Conservation (phyloP, 208 protist species). For the Acanthamoeba lenticulata region DNA sequence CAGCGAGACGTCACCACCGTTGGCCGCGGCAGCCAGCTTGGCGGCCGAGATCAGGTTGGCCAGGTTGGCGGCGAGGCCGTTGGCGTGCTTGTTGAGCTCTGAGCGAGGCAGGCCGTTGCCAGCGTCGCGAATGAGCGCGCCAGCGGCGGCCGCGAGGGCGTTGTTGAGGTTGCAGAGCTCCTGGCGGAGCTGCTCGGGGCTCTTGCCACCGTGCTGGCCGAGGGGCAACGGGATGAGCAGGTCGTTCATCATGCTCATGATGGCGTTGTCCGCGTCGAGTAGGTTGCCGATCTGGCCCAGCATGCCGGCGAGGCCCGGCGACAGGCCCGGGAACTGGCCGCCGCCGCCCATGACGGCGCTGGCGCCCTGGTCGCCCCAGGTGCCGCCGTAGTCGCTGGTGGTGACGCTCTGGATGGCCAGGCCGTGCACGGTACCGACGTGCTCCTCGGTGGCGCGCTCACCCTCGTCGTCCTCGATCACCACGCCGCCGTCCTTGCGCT, state of each 20-base stretch:
- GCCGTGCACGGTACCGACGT: slow-evolving; percentile 74
- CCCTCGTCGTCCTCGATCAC: slow-evolving; percentile 80
- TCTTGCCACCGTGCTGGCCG: slow-evolving; percentile 70
- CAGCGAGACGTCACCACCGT: slow-evolving; percentile 62
- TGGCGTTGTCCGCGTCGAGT: slow-evolving; percentile 43
- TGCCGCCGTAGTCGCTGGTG: slow-evolving; percentile 44
- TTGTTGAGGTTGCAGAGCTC: slow-evolving; percentile 72
- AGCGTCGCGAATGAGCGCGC: slow-evolving; percentile 65
- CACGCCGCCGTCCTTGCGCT: slow-evolving; percentile 72
- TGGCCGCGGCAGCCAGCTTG: slow-evolving; percentile 57
- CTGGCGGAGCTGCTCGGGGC: slow-evolving; percentile 77
- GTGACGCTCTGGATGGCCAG: slow-evolving; percentile 51
- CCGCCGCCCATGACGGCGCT: slow-evolving; percentile 49
- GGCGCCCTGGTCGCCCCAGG: slow-evolving; percentile 44
- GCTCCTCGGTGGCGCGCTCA: slow-evolving; percentile 75
- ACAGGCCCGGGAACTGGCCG: slow-evolving; percentile 64
- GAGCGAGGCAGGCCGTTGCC: slow-evolving; percentile 48
- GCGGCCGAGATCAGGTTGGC: slow-evolving; percentile 63
- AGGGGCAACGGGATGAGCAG: slow-evolving; percentile 62
- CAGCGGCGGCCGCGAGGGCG: slow-evolving; percentile 72
- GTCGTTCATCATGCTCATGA: slow-evolving; percentile 69
- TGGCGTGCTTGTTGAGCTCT: slow-evolving; percentile 66
- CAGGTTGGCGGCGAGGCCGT: slow-evolving; percentile 56
- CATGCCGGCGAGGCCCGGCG: slow-evolving; percentile 66
- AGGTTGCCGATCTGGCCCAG: slow-evolving; percentile 70